A percentile compares a stretch with the other conserved stretches of the same genome.
Evolutionary conservation across 495 filamentous ascomycete genomes (phyloP).

Genomic region (Penicillium coffeae): DNA sequence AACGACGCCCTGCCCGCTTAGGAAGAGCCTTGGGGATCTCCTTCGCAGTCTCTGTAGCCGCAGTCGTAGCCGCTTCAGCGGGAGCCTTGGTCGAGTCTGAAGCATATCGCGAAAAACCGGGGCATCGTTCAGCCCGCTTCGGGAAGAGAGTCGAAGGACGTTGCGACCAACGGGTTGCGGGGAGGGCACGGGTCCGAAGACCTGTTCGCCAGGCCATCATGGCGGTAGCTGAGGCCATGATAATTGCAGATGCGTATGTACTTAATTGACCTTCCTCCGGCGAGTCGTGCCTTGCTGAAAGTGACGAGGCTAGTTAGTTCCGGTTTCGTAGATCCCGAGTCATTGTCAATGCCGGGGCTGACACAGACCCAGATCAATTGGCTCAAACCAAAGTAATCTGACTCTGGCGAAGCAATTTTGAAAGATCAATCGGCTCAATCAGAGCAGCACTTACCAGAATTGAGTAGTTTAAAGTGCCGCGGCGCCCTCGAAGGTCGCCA

Average conservation of each 20-base stretch:
- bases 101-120: conserved; percentile 24
- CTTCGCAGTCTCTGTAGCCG: conserved; percentile 17
- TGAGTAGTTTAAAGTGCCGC: conserved; percentile 14
- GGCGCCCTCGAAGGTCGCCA: conserved; percentile 13
- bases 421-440: too few relatives aligned
- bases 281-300: conserved; percentile 15
- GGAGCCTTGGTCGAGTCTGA: conserved; percentile 27
- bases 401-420: too few relatives aligned
- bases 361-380: not conserved
- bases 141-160: conserved; percentile 18
- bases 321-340: conserved; percentile 6
- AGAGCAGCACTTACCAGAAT: conserved; percentile 14
- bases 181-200: conserved; percentile 26
- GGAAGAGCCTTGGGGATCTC: conserved; percentile 31
- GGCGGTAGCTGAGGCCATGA: conserved; percentile 26
- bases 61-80: conserved; percentile 4
- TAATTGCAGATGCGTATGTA: not conserved
- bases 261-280: conserved; percentile 19
- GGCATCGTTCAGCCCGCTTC: conserved; percentile 14
- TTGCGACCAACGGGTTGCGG: conserved; percentile 20
- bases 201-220: conserved; percentile 29
- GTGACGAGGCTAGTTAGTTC: conserved; percentile 13
- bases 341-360: not conserved
- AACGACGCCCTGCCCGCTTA: conserved; percentile 29
- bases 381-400: not conserved